Conservation (phyloP, 2,329 filamentous ascomycete species). For the Verticillium albo-atrum region DNA sequence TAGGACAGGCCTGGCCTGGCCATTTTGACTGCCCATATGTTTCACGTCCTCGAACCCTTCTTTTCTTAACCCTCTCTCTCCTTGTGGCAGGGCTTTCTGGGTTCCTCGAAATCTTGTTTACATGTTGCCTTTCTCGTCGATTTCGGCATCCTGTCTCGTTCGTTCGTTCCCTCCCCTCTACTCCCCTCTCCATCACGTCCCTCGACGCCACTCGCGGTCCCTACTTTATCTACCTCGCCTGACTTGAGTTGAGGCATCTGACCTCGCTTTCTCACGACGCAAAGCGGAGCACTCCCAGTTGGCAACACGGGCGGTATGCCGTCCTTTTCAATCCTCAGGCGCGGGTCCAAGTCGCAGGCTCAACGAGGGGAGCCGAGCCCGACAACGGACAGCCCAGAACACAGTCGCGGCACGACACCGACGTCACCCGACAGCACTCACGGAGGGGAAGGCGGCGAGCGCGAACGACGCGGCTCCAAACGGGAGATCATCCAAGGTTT, state of each 20-base stretch:
- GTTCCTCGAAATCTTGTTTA: not conserved
- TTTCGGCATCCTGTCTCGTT: not conserved
- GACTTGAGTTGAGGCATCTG: not conserved
- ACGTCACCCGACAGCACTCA: not conserved
- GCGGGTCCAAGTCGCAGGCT: slow-evolving; percentile 15
- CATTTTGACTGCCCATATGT: not conserved
- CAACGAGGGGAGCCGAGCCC: slow-evolving; percentile 5
- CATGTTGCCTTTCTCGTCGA: not conserved
- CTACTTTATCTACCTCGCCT: not conserved
- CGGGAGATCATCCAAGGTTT: not conserved
- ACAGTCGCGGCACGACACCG: not conserved
- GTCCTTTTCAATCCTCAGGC: slow-evolving; percentile 24
- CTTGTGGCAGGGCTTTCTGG: not conserved
- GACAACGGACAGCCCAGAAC: slow-evolving; percentile 1
- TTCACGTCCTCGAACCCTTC: not conserved
- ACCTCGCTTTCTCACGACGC: not conserved
- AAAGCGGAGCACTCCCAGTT: not conserved
- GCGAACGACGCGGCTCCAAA: not conserved
- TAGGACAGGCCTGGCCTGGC: not conserved
- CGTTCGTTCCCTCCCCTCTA: not conserved
- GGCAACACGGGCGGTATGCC: slow-evolving; percentile 20
- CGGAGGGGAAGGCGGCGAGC: slow-evolving; percentile 1
- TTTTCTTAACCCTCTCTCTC: not conserved
- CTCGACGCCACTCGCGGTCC: not conserved
- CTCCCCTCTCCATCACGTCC: not conserved